Base-by-base conservation (phyloP, 2,329 filamentous ascomycete species). In the Epichloe hybrida region DNA sequence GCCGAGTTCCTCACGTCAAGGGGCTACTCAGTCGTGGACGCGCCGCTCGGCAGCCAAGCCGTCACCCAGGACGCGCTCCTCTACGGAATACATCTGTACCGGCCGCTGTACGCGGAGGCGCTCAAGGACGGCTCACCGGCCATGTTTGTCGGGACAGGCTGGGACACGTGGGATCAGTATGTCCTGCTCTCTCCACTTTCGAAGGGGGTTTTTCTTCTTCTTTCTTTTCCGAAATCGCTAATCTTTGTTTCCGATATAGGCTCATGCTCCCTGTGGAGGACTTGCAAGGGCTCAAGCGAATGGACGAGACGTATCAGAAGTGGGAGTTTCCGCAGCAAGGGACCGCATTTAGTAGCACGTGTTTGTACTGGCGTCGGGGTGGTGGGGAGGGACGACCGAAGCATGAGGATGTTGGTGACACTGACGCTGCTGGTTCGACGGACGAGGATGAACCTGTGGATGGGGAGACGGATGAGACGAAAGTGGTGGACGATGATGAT, bases 11-110 rank as follows among this genome's bases (percentile, higher is more conserved):
- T 83, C 31, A 60, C 69, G 52, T 66, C 70, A 21, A 72, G 83
- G 0, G 76, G 79, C n/a, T 76, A 79, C 48, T 50, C 64, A 2
- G 68, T 76, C 3, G 67, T 77, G 4, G 66, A 74, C 1, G 68
- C 75, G 2, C 83, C 83, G 0, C 59, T 51, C 0, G 81, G 72
- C 0, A 81, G 79, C 56, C 61, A 70, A 0, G 56, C 71, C 5
- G 68, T 86, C 9, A 68, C 72, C 15, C 46, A 59, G 0, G 58
- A 65, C 0, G 74, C 77, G 0, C 60, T 87, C 1, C 67, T 84
- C 2, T 86, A 77, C 55, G 81, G 78, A 1, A 71, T 85, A 0
- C 82, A 85, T 48, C 70, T 81, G 52, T 80, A 80, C 51, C 69
- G 66, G 21, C 69, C 65, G 38, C 71, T 76, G 40, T 86, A 79